Base-by-base conservation (phyloP, 2,329 filamentous ascomycete genomes). In the Neopestalotiopsis sp. region DNA sequence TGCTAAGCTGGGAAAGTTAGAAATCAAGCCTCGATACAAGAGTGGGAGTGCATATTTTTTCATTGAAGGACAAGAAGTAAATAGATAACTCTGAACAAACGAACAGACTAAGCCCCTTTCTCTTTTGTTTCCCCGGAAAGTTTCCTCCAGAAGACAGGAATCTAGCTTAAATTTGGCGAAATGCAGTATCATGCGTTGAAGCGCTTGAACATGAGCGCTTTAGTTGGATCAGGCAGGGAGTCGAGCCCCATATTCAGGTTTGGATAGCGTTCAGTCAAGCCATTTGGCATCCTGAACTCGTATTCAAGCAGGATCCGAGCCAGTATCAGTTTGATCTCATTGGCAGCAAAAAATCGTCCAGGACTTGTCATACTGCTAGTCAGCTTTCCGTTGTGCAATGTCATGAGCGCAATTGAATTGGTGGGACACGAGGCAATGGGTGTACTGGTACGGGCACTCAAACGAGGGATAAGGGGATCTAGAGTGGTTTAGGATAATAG, bases 311-410 rank as follows among this genome's bases (percentile, higher is more conserved):
- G 71, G 9, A 81, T 72, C 30, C 78, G 76, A 6, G 78, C 80
- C 20, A 84, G 62, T 56, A 83, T 80, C 70, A 83, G 73, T 74
- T 84, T 84, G 73, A 84, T 81, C 74, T 83, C 80, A 65, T 83
- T 80, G 24, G 79, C 76, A 3, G 82, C 82, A 62, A 84, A 84
- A 76, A 83, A 84, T 0, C 82, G 76, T 0, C 82, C 82, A 0
- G 80, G 81, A 67, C 57, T 65, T 14, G 24, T 28, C 1, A 7
- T 38, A 7, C 34, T 38, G 28, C 57, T 2, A 56, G 49, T 56
- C 1, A 56, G 49, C 49, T 38, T 28, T 38, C 34, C 34, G 34
- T 38, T 38, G 34, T 38, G 5, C 34, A 28, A 10, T 38, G 34
- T 38, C 34, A 7, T 38, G 34, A 38, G 34, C 34, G 34, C 5